Evolutionary conservation across 2,329 filamentous ascomycete species (phyloP), one percentile per base, ranked within the genome.

Genomic region (Botrytis paeoniae): DNA sequence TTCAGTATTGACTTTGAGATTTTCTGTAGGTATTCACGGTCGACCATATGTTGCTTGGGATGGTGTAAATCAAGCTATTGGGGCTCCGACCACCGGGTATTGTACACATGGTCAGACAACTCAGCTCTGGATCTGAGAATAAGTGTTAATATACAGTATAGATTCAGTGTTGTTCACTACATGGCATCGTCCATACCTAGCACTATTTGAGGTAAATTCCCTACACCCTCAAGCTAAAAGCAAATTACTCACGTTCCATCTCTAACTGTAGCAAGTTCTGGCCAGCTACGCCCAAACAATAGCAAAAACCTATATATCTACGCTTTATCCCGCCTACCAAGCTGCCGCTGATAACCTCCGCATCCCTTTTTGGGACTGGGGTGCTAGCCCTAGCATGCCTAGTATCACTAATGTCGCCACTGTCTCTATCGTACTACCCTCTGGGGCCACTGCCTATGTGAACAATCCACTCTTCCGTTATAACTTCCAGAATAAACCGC

Each of bases 111-210:
- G 78, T 77, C 63, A 73, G 73, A 39, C 12, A 20, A 32, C n/a
- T 29, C 14, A 41, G 29, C 48, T 32, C n/a, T 41, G 8, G 14
- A 60, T 41, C 3, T 32, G 22, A 14, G 43, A 48, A 61, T 9
- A 45, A 41, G 59, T 37, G 60, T 39, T 60, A 35, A 71, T n/a
- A 4, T 41, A 22, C 8, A 37, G 2, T n/a, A 18, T 32, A 73
- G 76, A 73, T 39, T 78, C 77, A n/a, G 72, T 77, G 35, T 72
- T 80, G 8, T 80, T 80, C 66, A 54, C 77, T n/a, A 75, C 74
- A 29, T 89, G 87, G 88, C 88, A 90, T 78, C 85, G 87, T 9
- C 85, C 87, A 5, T 89, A 86, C 73, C 77, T 88, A 60, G 81
- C 84, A 12, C 81, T 89, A 9, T 89, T 83, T 72, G 88, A 90